phyloP scores from a whole-genome alignment of 2,329 filamentous ascomycete genomes.

The Trichothecium sympodiale region DNA sequence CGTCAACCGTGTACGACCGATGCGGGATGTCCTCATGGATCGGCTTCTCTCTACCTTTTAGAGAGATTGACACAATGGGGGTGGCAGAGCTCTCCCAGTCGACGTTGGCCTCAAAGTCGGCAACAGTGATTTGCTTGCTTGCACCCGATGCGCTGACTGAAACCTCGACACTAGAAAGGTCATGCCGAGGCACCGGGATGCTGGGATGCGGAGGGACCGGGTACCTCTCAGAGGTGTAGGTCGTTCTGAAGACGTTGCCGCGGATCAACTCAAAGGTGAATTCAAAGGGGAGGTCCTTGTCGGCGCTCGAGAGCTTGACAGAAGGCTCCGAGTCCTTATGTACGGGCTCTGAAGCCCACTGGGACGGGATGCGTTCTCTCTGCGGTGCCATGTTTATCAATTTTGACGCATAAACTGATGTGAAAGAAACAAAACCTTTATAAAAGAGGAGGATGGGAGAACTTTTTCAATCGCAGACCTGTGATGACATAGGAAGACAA shows the following conservation, averaged over 20 bases:
- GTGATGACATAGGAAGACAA: no score
- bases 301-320: constrained; percentile 11
- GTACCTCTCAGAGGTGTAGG: constrained; percentile 51
- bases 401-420: constrained; percentile 5
- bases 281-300: constrained; percentile 27
- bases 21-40: constrained; percentile 52
- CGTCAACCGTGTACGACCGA: constrained; percentile 55
- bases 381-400: constrained; percentile 13
- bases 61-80: constrained; percentile 45
- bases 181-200: constrained; percentile 27
- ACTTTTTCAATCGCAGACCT: no score
- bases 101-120: constrained; percentile 5
- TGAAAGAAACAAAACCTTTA: background rate
- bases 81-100: constrained; percentile 6
- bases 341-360: constrained; percentile 15
- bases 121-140: constrained; percentile 26
- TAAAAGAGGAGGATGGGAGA: background rate
- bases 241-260: constrained; percentile 55
- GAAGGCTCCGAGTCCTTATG: constrained; percentile 13
- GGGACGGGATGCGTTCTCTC: constrained; percentile 14
- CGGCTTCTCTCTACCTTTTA: constrained; percentile 31
- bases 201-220: constrained; percentile 56
- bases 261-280: constrained; percentile 55
- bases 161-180: constrained; percentile 19
- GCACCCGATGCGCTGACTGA: constrained; percentile 18